Conservation (phyloP, 768 basidiomycete species). For the Russula ochroleuca region DNA sequence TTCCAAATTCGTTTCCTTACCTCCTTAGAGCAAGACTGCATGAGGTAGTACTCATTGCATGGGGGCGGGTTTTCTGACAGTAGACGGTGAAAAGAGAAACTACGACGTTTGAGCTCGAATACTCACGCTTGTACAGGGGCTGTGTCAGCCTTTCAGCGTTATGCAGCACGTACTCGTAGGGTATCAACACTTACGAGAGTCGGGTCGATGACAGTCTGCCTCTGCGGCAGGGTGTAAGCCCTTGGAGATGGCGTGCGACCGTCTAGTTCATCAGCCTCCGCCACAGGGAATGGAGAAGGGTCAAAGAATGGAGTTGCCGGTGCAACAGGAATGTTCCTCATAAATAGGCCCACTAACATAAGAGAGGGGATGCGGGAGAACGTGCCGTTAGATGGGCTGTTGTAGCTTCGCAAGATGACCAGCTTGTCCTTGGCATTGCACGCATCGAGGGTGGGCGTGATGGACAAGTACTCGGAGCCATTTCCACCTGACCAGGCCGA, state of each 20-base stretch:
- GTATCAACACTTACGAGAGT: constrained; percentile 36
- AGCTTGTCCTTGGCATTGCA: constrained; percentile 65
- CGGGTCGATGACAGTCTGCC: constrained; percentile 30
- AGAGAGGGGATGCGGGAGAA: constrained; percentile 50
- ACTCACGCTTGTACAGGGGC: constrained; percentile 23
- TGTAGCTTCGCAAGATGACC: constrained; percentile 52
- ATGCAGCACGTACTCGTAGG: neutral
- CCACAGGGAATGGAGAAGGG: constrained; percentile 7
- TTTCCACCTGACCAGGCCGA: constrained; percentile 47
- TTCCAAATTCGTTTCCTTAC: constrained; percentile 27
- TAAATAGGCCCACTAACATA: constrained; percentile 49
- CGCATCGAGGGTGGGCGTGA: constrained; percentile 51
- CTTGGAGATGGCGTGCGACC: neutral
- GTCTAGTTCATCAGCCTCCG: constrained; percentile 10
- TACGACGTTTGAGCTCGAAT: neutral
- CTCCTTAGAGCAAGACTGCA: constrained; percentile 73
- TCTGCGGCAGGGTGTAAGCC: constrained; percentile 4
- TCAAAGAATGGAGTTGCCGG: neutral
- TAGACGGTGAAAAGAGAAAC: constrained; percentile 18
- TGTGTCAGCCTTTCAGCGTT: constrained; percentile 10
- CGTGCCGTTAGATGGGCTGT: constrained; percentile 41
- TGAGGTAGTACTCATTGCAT: constrained; percentile 80
- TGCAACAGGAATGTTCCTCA: constrained; percentile 35
- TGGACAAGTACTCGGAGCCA: constrained; percentile 49
- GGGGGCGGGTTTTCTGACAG: constrained; percentile 71